phyloP scores from a whole-genome alignment of 1,284 basidiomycete species.

The Boletus sp. region DNA sequence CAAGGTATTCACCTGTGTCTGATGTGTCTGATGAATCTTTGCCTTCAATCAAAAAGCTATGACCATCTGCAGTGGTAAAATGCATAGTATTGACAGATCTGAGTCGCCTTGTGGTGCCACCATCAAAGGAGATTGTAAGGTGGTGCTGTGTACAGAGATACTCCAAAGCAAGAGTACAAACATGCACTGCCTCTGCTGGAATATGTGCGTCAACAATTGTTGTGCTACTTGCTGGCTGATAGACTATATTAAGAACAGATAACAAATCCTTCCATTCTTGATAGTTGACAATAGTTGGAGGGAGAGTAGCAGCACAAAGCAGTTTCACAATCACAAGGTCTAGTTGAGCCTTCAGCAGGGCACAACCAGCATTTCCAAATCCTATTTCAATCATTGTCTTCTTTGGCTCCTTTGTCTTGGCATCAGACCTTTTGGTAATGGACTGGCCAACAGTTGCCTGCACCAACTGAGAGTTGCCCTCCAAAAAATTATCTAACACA shows the following conservation, averaged over 20 bases:
- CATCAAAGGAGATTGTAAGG: background rate
- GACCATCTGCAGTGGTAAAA: too few relatives aligned
- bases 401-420: too few relatives aligned
- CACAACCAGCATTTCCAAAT: background rate
- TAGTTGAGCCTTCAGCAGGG: background rate
- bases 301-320: background rate
- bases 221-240: background rate
- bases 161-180: background rate
- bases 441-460: too few relatives aligned
- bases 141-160: background rate
- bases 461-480: too few relatives aligned
- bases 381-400: background rate
- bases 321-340: background rate
- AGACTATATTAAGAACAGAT: background rate
- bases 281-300: background rate
- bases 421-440: too few relatives aligned
- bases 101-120: background rate
- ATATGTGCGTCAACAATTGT: background rate
- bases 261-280: background rate
- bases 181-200: background rate
- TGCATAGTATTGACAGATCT: background rate
- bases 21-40: too few relatives aligned
- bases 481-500: too few relatives aligned
- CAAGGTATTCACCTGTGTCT: too few relatives aligned
- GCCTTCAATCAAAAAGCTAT: too few relatives aligned